phyloP scores from a whole-genome alignment of 495 filamentous ascomycete genomes.

The Bacidia gigantensis region DNA sequence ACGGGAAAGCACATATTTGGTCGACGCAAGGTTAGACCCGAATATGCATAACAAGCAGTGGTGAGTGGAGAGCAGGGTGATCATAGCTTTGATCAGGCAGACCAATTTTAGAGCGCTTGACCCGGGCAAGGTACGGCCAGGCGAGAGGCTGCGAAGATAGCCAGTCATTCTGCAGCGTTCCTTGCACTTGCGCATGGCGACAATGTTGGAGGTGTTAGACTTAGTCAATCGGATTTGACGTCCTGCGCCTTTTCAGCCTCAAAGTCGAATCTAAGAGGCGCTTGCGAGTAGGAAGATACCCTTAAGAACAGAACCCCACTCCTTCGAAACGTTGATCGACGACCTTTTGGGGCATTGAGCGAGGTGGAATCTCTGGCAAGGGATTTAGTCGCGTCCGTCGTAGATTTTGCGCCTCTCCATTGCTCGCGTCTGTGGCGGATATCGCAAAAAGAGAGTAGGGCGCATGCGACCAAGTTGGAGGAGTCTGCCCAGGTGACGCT shows the following conservation, averaged over 20 bases:
- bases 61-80: background rate
- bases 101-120: constrained; percentile 3
- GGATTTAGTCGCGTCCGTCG: background rate
- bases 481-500: background rate
- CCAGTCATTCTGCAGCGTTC: background rate
- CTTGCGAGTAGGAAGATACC: background rate
- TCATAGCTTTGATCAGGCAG: background rate
- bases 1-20: background rate
- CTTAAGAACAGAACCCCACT: background rate
- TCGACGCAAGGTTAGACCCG: constrained; percentile 1
- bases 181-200: background rate
- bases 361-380: background rate
- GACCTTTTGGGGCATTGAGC: background rate
- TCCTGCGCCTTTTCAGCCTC: background rate
- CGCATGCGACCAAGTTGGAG: background rate
- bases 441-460: constrained; percentile 6
- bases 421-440: constrained; percentile 19
- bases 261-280: background rate
- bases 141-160: background rate
- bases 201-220: background rate
- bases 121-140: background rate
- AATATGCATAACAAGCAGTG: background rate
- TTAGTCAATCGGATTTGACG: background rate
- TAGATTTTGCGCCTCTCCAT: constrained; percentile 11
- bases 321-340: background rate